A percentile compares a stretch with the other conserved stretches of the same genome.
Conservation (phyloP, 768 basidiomycete species). For the Suillus paluster region DNA sequence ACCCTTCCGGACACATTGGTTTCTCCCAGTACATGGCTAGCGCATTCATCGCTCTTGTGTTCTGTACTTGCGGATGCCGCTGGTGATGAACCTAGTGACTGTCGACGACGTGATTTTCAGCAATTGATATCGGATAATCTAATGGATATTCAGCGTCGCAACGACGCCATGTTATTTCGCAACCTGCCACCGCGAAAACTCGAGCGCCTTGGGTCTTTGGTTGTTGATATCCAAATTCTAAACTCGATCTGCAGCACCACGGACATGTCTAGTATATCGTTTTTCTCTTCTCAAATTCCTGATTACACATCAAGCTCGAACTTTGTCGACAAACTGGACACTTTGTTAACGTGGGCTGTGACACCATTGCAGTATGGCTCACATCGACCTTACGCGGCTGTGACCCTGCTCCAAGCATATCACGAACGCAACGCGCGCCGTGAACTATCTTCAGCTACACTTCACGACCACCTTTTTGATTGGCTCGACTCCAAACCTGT, state of each 20-base stretch:
- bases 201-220: slow-evolving; percentile 64
- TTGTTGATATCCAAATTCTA: slow-evolving; percentile 64
- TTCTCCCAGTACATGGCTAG: slow-evolving; percentile 69
- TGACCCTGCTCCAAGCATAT: slow-evolving; percentile 68
- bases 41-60: slow-evolving; percentile 45
- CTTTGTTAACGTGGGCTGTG: slow-evolving; percentile 80
- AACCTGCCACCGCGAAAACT: slow-evolving; percentile 65
- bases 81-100: slow-evolving; percentile 32
- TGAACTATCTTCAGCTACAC: slow-evolving; percentile 58
- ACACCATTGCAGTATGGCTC: slow-evolving; percentile 83
- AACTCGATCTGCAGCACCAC: slow-evolving; percentile 76
- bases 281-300: slow-evolving; percentile 53
- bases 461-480: slow-evolving; percentile 80
- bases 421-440: slow-evolving; percentile 66
- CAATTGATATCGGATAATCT: slow-evolving; percentile 60
- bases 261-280: slow-evolving; percentile 58
- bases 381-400: slow-evolving; percentile 77
- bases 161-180: slow-evolving; percentile 79
- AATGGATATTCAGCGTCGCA: slow-evolving; percentile 72
- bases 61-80: slow-evolving; percentile 48
- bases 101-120: slow-evolving; percentile 47
- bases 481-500: slow-evolving; percentile 77
- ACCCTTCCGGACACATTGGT: slow-evolving; percentile 75
- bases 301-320: slow-evolving; percentile 40
- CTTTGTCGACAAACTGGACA: slow-evolving; percentile 73